phyloP scores from a whole-genome alignment of 768 basidiomycete species.

The Lentinula guzmanii region DNA sequence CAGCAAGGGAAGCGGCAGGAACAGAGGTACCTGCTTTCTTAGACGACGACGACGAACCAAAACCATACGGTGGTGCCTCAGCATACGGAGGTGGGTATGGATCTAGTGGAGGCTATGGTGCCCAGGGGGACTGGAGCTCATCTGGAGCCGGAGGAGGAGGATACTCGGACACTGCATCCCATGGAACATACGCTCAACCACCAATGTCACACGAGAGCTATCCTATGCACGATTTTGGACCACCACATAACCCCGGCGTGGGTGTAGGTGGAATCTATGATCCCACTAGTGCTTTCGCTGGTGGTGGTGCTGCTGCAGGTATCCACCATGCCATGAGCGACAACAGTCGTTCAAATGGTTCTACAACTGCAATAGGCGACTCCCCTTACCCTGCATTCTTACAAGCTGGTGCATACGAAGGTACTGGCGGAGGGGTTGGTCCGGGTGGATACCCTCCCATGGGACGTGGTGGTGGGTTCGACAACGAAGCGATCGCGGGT shows the following conservation, averaged over 20 bases:
- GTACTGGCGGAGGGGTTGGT: slow-evolving; percentile 9
- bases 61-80: slow-evolving; percentile 15
- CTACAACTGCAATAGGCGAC: slow-evolving; percentile 14
- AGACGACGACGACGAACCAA: slow-evolving; percentile 40
- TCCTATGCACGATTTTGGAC: slow-evolving; percentile 40
- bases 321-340: slow-evolving; percentile 28
- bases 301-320: slow-evolving; percentile 16
- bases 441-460: background rate
- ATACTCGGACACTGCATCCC: slow-evolving; percentile 43
- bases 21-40: slow-evolving; percentile 50
- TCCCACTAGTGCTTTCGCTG: background rate
- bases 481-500: background rate
- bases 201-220: slow-evolving; percentile 41
- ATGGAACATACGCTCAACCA: slow-evolving; percentile 52
- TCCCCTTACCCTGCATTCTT: slow-evolving; percentile 36
- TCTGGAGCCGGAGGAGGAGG: slow-evolving; percentile 15
- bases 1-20: slow-evolving; percentile 53
- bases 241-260: slow-evolving; percentile 3
- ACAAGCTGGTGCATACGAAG: background rate
- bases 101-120: background rate
- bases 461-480: background rate
- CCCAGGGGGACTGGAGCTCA: slow-evolving; percentile 6
- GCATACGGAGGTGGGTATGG: slow-evolving; percentile 16
- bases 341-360: slow-evolving; percentile 19
- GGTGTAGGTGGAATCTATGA: slow-evolving; percentile 2